These are phyloP conservation scores for Calocybe cyanea DNA, from an alignment of 768 basidiomycete species.

Conservation along the genomic window DNA sequence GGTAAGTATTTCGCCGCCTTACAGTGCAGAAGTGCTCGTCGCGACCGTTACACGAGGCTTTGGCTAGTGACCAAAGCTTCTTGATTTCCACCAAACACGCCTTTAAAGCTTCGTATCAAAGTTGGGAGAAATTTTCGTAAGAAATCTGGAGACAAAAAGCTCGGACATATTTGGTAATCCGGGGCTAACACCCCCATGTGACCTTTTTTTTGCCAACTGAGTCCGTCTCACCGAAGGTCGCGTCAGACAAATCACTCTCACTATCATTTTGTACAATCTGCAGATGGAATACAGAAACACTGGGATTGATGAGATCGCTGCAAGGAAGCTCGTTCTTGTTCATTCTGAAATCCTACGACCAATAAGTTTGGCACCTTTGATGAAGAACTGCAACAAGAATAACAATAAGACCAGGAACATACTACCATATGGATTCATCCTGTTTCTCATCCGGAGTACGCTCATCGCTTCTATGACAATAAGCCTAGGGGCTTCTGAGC, in stretches of 20 bases:
- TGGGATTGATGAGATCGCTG: too few relatives aligned
- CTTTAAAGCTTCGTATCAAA: neutral
- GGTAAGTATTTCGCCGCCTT: neutral
- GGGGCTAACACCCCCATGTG: neutral
- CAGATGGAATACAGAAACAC: too few relatives aligned
- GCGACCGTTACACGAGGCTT: neutral
- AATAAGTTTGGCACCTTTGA: neutral
- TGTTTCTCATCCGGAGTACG: conserved; percentile 11
- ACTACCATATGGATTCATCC: conserved; percentile 18
- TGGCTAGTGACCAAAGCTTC: neutral
- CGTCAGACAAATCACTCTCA: too few relatives aligned
- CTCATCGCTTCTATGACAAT: conserved; percentile 19
- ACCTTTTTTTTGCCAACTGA: neutral
- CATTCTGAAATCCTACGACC: too few relatives aligned
- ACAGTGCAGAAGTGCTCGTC: neutral
- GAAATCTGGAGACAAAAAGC: neutral
- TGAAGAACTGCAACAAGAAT: conserved; percentile 19
- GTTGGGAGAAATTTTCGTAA: neutral
- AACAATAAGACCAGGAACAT: conserved; percentile 43
- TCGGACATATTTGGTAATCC: neutral
- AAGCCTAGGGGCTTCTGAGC: conserved; percentile 16
- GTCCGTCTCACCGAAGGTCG: too few relatives aligned
- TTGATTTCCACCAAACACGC: neutral
- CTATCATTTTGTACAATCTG: too few relatives aligned
- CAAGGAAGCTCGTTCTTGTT: too few relatives aligned